phyloP scores from a whole-genome alignment of 495 filamentous ascomycete genomes.

The Cladorrhinum samala region DNA sequence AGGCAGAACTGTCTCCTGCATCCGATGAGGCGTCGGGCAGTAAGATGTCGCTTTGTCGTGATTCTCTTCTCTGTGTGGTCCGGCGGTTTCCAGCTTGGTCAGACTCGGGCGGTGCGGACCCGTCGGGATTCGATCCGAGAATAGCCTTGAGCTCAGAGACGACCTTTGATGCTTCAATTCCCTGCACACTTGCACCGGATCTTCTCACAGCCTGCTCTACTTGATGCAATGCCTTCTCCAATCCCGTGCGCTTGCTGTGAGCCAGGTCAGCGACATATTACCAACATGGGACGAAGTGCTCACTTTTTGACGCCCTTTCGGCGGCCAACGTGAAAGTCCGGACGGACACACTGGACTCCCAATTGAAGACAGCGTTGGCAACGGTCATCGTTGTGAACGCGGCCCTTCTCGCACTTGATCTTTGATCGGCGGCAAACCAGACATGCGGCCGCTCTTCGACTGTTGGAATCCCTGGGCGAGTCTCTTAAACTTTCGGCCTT shows the following conservation, averaged over 20 bases:
- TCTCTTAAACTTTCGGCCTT: constrained; percentile 12
- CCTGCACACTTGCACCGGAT: constrained; percentile 43
- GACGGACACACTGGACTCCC: constrained; percentile 55
- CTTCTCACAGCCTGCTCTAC: constrained; percentile 66
- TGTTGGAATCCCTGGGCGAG: constrained; percentile 22
- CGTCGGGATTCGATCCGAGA: constrained; percentile 30
- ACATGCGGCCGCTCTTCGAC: constrained; percentile 50
- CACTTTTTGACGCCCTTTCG: constrained; percentile 73
- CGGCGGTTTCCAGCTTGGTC: constrained; percentile 6
- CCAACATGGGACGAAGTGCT: constrained; percentile 20
- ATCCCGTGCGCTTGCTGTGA: constrained; percentile 60
- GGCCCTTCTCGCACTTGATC: constrained; percentile 53
- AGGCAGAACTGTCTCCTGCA: constrained; percentile 26
- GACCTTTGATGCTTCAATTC: constrained; percentile 48
- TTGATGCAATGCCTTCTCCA: constrained; percentile 67
- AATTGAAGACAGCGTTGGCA: constrained; percentile 60
- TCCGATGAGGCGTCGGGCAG: constrained; percentile 27
- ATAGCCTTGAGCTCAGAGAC: constrained; percentile 52
- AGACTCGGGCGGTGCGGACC: constrained; percentile 4
- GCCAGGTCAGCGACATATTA: constrained; percentile 2
- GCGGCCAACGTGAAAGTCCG: constrained; percentile 61
- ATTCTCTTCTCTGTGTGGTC: constrained; percentile 5
- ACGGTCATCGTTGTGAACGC: constrained; percentile 39
- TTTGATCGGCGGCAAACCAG: constrained; percentile 63
- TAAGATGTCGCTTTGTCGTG: constrained; percentile 15